phyloP scores from a whole-genome alignment of 352 stramenopile genomes.

The Phytophthora vignae region DNA sequence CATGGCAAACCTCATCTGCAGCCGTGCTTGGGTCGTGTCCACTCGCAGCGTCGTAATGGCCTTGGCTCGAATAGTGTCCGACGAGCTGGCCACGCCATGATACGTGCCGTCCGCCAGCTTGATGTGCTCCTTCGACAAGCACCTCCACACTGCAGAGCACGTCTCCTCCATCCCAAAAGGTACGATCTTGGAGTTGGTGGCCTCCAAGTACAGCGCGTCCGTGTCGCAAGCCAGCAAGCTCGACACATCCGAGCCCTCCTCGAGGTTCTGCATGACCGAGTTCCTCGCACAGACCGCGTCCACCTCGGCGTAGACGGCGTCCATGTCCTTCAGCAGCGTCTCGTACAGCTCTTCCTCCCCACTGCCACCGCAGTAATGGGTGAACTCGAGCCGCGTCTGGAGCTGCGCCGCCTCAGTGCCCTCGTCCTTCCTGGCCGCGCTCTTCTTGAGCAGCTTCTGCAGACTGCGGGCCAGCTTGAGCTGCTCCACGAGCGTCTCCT shows the following conservation, averaged over 20 bases:
- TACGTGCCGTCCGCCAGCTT: constrained; percentile 53
- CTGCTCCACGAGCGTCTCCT: constrained; percentile 39
- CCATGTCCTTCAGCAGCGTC: constrained; percentile 32
- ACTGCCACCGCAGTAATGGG: constrained; percentile 9
- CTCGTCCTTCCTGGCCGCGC: constrained; percentile 18
- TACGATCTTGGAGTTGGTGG: constrained; percentile 52
- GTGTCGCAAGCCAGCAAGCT: constrained; percentile 37
- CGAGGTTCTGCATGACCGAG: constrained; percentile 32
- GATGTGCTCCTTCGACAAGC: constrained; percentile 41
- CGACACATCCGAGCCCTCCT: constrained; percentile 43
- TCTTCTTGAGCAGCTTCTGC: constrained; percentile 54
- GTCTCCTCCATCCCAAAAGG: constrained; percentile 54
- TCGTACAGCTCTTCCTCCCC: constrained; percentile 39
- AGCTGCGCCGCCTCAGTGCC: constrained; percentile 22
- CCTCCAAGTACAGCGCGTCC: constrained; percentile 44
- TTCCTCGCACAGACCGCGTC: constrained; percentile 38
- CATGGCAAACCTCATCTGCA: constrained; percentile 51
- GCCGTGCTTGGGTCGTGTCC: constrained; percentile 32
- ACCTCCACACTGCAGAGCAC: constrained; percentile 45
- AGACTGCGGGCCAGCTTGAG: constrained; percentile 59
- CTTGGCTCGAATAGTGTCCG: constrained; percentile 53
- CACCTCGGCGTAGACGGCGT: constrained; percentile 43
- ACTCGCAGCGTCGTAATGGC: constrained; percentile 51
- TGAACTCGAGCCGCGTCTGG: constrained; percentile 30
- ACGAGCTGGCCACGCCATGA: constrained; percentile 34